Base-by-base conservation (phyloP, 305 asterid genomes). In the Solanum aculeatissimum region DNA sequence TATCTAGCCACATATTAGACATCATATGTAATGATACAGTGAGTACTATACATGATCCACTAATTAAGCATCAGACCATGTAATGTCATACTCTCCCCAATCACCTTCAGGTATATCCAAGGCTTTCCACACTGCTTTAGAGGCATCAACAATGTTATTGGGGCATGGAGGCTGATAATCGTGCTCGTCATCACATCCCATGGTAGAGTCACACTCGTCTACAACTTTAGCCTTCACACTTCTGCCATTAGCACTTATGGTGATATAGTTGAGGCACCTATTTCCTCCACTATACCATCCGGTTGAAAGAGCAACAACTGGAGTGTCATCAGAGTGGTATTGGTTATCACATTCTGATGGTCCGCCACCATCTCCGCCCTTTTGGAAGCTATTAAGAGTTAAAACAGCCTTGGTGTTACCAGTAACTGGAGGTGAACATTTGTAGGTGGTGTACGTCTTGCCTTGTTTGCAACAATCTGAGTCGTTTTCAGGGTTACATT, bases 381-480 rank as follows among this genome's bases (percentile, higher is more conserved):
- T 83, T 55, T 86, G 60, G 9, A 91, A 91, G 58, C 89, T 57
- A 69, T 88, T 89, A 9, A 91, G 8, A 0, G 85, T 89, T 6
- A 89, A 89, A 54, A 75, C 54, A 40, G 91, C 92, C 2, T 86
- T 88, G 2, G 93, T 89, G 43, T 23, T 81, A 18, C 80, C 80
- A 0, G 85, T 78, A 14, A 84, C 85, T 2, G 74, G 9, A 4
- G 93, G 90, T 0, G 91, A 91, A 18, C 93, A 91, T 54, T 72
- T 88, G 92, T 88, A 91, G 7, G 89, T 91, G 51, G 87, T 84
- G 78, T 92, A 91, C 16, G 35, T 43, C 66, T 88, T 69, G 32
- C 93, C 95, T 53, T 74, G 83, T 35, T 85, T 43, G 43, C 95
- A 91, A 81, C 95, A 92, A 1, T 90, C 91, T 1, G 94, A 89